Evolutionary conservation across 768 basidiomycete genomes (phyloP).

Genomic region (Fibroporia radiculosa): DNA sequence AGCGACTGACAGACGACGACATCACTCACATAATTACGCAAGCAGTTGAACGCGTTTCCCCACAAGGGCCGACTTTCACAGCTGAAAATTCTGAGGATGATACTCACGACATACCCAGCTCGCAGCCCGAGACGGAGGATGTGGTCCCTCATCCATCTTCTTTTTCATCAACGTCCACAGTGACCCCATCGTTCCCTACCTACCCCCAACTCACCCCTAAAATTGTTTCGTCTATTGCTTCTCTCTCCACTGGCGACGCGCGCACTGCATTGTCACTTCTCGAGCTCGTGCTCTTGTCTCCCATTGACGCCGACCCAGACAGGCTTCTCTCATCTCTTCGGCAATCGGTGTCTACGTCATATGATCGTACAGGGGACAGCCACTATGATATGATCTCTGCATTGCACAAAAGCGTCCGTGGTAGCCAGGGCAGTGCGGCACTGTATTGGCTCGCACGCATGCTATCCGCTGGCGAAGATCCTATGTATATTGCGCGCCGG

Average conservation of each 20-base stretch:
- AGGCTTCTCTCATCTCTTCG: conserved; percentile 50
- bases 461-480: conserved; percentile 76
- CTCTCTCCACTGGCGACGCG: conserved; percentile 62
- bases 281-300: conserved; percentile 54
- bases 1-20: conserved; percentile 58
- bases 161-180: conserved; percentile 16
- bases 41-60: conserved; percentile 35
- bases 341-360: conserved; percentile 56
- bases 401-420: conserved; percentile 77
- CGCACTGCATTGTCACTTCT: conserved; percentile 72
- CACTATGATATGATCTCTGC: conserved; percentile 81
- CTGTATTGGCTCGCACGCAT: conserved; percentile 87
- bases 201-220: conserved; percentile 38
- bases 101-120: conserved; percentile 14
- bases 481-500: conserved; percentile 64
- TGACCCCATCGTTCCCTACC: conserved; percentile 14
- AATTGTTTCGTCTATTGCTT: conserved; percentile 40
- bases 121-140: conserved; percentile 14
- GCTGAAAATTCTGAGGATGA: neutral
- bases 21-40: conserved; percentile 49
- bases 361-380: conserved; percentile 70
- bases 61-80: conserved; percentile 2
- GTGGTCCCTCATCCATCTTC: conserved; percentile 9
- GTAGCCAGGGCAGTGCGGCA: conserved; percentile 68
- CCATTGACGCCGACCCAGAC: conserved; percentile 32